Percentiles rank a stretch among this genome's conserved stretches.
Evolutionary conservation across 257 asterid species (phyloP).

Genomic region (Solanum okadae): DNA sequence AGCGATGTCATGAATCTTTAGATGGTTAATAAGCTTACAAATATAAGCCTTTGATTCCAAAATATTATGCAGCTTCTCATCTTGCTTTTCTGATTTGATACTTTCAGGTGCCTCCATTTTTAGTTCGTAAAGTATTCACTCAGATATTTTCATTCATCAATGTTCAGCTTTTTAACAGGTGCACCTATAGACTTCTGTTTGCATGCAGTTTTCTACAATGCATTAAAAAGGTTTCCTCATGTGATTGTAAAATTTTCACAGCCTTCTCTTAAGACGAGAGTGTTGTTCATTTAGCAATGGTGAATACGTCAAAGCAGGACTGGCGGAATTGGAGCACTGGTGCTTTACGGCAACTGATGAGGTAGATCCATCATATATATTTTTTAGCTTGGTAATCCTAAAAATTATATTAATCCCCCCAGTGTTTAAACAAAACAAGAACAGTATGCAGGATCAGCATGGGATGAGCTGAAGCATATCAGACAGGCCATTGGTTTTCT

Average conservation of each 20-base stretch:
- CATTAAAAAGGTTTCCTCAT: neutral
- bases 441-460: conserved; percentile 94
- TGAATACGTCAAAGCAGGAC: conserved; percentile 93
- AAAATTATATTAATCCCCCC: neutral
- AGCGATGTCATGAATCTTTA: neutral
- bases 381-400: neutral
- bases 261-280: conserved; percentile 90
- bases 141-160: conserved; percentile 97
- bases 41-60: neutral
- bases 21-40: neutral
- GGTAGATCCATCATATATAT: conserved; percentile 32
- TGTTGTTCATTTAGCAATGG: conserved; percentile 98
- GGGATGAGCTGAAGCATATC: conserved; percentile 98
- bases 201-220: neutral
- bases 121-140: conserved; percentile 95
- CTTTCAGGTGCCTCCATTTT: conserved; percentile 87
- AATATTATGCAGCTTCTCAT: neutral
- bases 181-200: neutral
- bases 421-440: conserved; percentile 16
- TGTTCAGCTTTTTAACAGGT: conserved; percentile 97
- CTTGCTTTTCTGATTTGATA: neutral
- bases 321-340: conserved; percentile 91
- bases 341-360: conserved; percentile 75
- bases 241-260: conserved; percentile 14
- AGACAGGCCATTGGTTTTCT: conserved; percentile 96